phyloP scores from a whole-genome alignment of 495 filamentous ascomycete genomes.

The Pseudevernia furfuracea region DNA sequence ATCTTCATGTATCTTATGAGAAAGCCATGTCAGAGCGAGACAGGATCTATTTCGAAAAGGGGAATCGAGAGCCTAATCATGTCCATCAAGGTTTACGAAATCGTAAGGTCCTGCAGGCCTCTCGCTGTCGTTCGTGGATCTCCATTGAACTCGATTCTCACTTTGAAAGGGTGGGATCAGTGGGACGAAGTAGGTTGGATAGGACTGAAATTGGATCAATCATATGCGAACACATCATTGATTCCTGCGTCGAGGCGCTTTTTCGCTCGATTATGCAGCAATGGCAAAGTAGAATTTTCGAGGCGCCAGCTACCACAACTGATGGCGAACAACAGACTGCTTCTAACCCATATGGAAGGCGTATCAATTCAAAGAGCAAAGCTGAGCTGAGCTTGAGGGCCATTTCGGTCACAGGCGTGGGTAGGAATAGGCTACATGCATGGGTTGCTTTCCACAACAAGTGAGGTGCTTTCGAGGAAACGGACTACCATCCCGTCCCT shows the following conservation, averaged over 20 bases:
- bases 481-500: not conserved
- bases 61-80: not conserved
- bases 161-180: slow-evolving; percentile 3
- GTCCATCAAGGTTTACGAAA: not conserved
- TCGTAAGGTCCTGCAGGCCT: not conserved
- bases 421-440: not conserved
- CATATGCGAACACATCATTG: slow-evolving; percentile 5
- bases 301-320: not conserved
- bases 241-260: slow-evolving; percentile 3
- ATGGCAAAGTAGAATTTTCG: not conserved
- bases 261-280: not conserved
- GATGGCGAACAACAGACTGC: not conserved
- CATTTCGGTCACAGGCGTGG: not conserved
- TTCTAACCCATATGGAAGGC: not conserved
- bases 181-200: slow-evolving; percentile 6
- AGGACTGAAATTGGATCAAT: slow-evolving; percentile 8
- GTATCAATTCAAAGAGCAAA: not conserved
- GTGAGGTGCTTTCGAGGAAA: not conserved
- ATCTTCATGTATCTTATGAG: not conserved
- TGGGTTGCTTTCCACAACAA: not conserved
- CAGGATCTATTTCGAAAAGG: not conserved
- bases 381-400: not conserved
- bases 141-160: not conserved
- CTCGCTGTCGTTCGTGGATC: slow-evolving; percentile 6
- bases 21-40: not conserved